phyloP scores from a whole-genome alignment of 108 stramenopile species.

The Nitzschia sp. region DNA sequence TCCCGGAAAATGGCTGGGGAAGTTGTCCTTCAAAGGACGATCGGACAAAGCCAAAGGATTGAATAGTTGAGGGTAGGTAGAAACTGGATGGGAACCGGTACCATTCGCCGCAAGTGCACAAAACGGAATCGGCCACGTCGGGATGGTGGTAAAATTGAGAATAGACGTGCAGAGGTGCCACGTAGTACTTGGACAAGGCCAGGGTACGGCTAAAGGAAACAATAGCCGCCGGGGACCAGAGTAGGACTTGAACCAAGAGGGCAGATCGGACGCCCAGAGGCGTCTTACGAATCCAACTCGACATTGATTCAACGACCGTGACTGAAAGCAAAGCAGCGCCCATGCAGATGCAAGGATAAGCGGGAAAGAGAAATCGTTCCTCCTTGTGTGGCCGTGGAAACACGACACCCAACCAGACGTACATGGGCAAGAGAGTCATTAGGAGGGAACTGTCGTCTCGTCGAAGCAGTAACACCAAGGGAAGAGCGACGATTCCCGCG shows the following conservation, averaged over 20 bases:
- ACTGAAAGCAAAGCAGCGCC: constrained; percentile 48
- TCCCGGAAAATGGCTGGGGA: constrained; percentile 79
- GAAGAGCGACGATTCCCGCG: constrained; percentile 24
- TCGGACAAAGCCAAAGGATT: constrained; percentile 75
- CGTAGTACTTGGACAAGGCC: constrained; percentile 73
- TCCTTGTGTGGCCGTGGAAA: constrained; percentile 95
- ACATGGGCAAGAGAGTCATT: constrained; percentile 54
- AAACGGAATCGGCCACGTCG: constrained; percentile 20
- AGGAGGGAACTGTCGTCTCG: constrained; percentile 24
- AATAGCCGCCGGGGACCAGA: constrained; percentile 39
- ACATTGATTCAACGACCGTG: constrained; percentile 3
- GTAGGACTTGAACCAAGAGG: constrained; percentile 29
- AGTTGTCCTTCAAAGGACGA: constrained; percentile 91
- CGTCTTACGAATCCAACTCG: background rate
- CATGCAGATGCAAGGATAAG: constrained; percentile 77
- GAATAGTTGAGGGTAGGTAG: constrained; percentile 67
- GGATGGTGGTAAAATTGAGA: constrained; percentile 26
- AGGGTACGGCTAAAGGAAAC: constrained; percentile 62
- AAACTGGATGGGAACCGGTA: constrained; percentile 93
- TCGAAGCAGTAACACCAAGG: constrained; percentile 15
- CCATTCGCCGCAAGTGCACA: constrained; percentile 98
- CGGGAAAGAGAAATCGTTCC: constrained; percentile 93
- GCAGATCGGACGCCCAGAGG: constrained; percentile 9
- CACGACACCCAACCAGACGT: constrained; percentile 85
- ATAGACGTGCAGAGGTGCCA: constrained; percentile 76